Evolutionary conservation across 2,329 filamentous ascomycete genomes (phyloP), one percentile per base, ranked within the genome.

Genomic region (Raffaelea albimanens): DNA sequence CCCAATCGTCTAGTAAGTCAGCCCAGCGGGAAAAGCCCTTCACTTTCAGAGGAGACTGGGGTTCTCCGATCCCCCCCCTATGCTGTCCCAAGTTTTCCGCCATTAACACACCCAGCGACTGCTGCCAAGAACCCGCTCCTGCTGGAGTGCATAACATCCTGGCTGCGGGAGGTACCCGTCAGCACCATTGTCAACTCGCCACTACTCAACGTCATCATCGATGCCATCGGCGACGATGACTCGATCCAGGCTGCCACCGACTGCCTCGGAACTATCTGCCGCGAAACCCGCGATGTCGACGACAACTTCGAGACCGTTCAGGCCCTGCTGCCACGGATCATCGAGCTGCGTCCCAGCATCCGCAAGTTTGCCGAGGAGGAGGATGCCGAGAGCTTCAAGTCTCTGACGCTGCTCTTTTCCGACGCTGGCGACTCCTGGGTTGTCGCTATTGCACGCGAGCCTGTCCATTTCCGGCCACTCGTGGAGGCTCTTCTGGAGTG

Each of bases 361-460:
- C 73, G 75, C 41, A 77, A 84, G 59, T 77, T 82, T 20, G 85
- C 83, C 3, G 81, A 85, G 44, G 81, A 87, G 46, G 90, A 95
- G 58, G 93, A 98, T 61, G 70, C 76, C 10, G 91, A 97, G 50
- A 77, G 80, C 5, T 89, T 91, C 71, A 94, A 91, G 65, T 86
- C 88, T 13, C 72, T 96, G 48, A 95, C 93, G 10, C 82, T 89
- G 57, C 76, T 98, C 22, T 95, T 97, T 59, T 81, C 93, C 4
- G 90, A 96, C 61, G 89, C 93, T 22, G 94, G 88, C 54, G 89
- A 95, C 61, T 83, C 90, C 7, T 98, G 93, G 93, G 88, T 93
- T 5, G 81, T 97, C 36, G 76, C 94, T 22, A 89, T 97, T 58
- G 89, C 90, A 19, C 80, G 93, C 43, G 75, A 95, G 58, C 88